Base-by-base conservation (phyloP, 441 rosid species). In the Lepidium campestre region DNA sequence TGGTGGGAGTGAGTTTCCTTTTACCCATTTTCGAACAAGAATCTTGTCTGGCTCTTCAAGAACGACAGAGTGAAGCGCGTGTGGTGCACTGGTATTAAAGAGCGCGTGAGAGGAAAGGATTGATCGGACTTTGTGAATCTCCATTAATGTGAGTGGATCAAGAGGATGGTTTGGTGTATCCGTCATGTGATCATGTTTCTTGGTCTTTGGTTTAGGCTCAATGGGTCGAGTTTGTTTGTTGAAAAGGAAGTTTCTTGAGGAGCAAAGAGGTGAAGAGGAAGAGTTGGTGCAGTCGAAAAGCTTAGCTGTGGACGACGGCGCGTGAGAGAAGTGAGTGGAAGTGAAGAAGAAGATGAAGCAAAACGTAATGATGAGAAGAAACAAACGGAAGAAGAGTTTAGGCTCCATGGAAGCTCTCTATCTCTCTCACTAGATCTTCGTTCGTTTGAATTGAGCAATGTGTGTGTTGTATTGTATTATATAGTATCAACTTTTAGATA, bases 101-200 rank as follows among this genome's bases (percentile, higher is more conserved):
- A 85, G 93, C 25, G 76, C 8, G 82, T 88, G 81, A 15, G 91
- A 77, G 42, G 78, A 76, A 41, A 92, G 74, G 71, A 85, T 67
- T 31, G 80, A 29, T 15, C 86, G 85, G 63, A 88, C 88, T 35
- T 56, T 79, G 74, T 82, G 84, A 56, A 89, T 29, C 67, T 92
- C 96, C 15, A 46, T 29, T 39, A 90, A 34, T n/a, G 96, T 92
- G 31, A 92, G 84, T 15, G 96, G 98, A 77, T 92, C 96, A 0
- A 89, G 85, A 4, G 95, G 96, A 73, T 92, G 96, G 54, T 32
- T 77, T 22, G 96, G 93, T 5, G 71, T 65, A 42, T 80, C 86
- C 3, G 83, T 76, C 0, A 54, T 58, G 39, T 82, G 86, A 80
- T 41, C 57, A 76, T 41, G 75, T 65, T 31, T 58, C 17, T 65